Evolutionary conservation across 345 rosid genomes (phyloP).

Genomic region (Hirschfeldia incana): DNA sequence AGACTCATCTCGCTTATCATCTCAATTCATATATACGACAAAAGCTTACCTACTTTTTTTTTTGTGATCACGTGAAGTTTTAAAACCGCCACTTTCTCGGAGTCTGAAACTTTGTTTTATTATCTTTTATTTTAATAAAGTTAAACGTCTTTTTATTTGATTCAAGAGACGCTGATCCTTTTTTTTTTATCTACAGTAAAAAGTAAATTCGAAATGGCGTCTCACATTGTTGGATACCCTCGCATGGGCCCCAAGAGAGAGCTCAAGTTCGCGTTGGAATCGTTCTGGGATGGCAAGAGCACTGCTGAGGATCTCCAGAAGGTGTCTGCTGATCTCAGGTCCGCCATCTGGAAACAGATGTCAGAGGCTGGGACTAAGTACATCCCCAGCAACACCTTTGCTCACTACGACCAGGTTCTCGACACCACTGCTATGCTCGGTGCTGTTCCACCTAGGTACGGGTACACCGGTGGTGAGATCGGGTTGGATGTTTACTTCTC

Average conservation of each 20-base stretch:
- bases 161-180: constrained; percentile 7
- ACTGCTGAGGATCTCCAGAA: constrained; percentile 85
- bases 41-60: constrained; percentile 3
- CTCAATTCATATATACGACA: constrained; percentile 17
- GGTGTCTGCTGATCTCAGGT: constrained; percentile 88
- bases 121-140: neutral
- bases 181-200: constrained; percentile 30
- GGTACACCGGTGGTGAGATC: constrained; percentile 87
- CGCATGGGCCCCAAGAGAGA: constrained; percentile 99
- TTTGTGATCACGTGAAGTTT: constrained; percentile 4
- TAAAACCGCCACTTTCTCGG: constrained; percentile 16
- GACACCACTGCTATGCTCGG: constrained; percentile 97
- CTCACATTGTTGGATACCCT: constrained; percentile 99
- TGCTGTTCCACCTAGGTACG: constrained; percentile 92
- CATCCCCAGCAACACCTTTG: constrained; percentile 95
- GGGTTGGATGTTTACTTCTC: constrained; percentile 85
- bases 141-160: neutral
- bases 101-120: neutral
- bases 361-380: constrained; percentile 75
- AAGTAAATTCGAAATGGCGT: constrained; percentile 58
- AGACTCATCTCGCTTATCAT: constrained; percentile 17
- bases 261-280: constrained; percentile 97
- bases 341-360: constrained; percentile 98
- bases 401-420: constrained; percentile 90
- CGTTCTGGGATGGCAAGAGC: constrained; percentile 99